These are phyloP conservation scores for Suillus americanus DNA, from an alignment of 768 basidiomycete species.

Conservation along the genomic window DNA sequence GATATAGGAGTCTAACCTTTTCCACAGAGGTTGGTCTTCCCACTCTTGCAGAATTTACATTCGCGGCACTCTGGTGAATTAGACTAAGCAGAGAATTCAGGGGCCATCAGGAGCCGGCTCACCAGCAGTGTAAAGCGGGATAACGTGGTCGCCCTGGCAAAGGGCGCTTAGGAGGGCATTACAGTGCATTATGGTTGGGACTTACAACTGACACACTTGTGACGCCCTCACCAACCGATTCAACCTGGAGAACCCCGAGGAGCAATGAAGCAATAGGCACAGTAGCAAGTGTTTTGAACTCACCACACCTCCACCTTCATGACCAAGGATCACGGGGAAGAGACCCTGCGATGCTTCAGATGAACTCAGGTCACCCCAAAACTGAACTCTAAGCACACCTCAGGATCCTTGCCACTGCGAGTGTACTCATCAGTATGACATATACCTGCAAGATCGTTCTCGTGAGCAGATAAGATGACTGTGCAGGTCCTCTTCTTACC, in stretches of 20 bases:
- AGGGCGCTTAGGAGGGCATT: neutral
- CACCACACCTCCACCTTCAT: conserved; percentile 91
- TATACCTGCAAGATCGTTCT: conserved; percentile 52
- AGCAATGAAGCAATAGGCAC: neutral
- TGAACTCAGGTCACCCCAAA: conserved; percentile 2
- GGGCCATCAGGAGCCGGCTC: conserved; percentile 13
- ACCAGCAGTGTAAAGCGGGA: conserved; percentile 96
- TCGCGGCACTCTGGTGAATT: conserved; percentile 73
- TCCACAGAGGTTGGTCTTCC: conserved; percentile 98
- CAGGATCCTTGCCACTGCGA: conserved; percentile 92
- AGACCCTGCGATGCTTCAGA: conserved; percentile 52
- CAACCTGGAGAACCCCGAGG: conserved; percentile 57
- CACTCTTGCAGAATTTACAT: conserved; percentile 98
- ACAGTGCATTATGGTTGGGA: conserved; percentile 5
- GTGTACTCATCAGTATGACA: conserved; percentile 99
- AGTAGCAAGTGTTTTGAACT: conserved; percentile 27
- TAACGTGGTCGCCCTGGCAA: conserved; percentile 86
- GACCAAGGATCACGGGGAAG: conserved; percentile 92
- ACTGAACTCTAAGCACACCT: conserved; percentile 48
- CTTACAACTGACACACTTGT: conserved; percentile 63
- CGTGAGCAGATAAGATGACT: conserved; percentile 12
- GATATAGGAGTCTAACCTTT: conserved; percentile 51
- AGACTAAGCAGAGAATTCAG: conserved; percentile 4
- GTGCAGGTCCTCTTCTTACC: conserved; percentile 41
- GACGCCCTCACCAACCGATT: conserved; percentile 97